Percentiles rank a stretch among this genome's conserved stretches.
These are phyloP conservation scores for Chlamydomonas applanata DNA, from an alignment of 139 green algal genomes.

Conservation along the genomic window DNA sequence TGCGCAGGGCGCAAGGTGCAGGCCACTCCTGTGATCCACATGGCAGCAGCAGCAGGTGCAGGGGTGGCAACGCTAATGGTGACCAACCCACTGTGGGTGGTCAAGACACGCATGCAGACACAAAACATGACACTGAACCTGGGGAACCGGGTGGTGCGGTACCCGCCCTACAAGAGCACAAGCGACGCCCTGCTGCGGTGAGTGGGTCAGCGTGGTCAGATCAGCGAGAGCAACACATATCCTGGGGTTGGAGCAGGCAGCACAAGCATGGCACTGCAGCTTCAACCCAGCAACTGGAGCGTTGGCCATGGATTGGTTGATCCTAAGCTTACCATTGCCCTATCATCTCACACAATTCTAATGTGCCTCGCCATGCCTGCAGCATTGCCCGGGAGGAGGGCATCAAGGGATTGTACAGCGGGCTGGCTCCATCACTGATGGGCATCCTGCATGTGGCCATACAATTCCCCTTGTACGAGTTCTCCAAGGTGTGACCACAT, in stretches of 20 bases:
- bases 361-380: not conserved
- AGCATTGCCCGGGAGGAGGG: slow-evolving; percentile 89
- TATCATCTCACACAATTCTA: no score
- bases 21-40: slow-evolving; percentile 59
- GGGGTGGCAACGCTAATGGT: slow-evolving; percentile 80
- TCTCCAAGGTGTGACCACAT: slow-evolving; percentile 81
- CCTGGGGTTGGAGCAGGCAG: no score
- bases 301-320: slow-evolving; percentile 66
- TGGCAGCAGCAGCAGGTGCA: slow-evolving; percentile 79
- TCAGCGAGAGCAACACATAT: no score
- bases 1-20: slow-evolving; percentile 13
- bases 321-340: no score
- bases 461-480: slow-evolving; percentile 96
- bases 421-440: slow-evolving; percentile 83
- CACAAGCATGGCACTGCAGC: not conserved
- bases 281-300: no score
- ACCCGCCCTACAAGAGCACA: slow-evolving; percentile 18
- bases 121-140: slow-evolving; percentile 60
- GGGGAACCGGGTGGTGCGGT: slow-evolving; percentile 2
- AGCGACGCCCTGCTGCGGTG: slow-evolving; percentile 9
- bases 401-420: slow-evolving; percentile 86
- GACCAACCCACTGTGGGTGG: slow-evolving; percentile 96
- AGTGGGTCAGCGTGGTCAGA: not conserved
- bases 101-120: slow-evolving; percentile 94
- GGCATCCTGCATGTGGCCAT: slow-evolving; percentile 93